phyloP scores from a whole-genome alignment of 2,329 filamentous ascomycete genomes.

The Thielaviopsis musarum region DNA sequence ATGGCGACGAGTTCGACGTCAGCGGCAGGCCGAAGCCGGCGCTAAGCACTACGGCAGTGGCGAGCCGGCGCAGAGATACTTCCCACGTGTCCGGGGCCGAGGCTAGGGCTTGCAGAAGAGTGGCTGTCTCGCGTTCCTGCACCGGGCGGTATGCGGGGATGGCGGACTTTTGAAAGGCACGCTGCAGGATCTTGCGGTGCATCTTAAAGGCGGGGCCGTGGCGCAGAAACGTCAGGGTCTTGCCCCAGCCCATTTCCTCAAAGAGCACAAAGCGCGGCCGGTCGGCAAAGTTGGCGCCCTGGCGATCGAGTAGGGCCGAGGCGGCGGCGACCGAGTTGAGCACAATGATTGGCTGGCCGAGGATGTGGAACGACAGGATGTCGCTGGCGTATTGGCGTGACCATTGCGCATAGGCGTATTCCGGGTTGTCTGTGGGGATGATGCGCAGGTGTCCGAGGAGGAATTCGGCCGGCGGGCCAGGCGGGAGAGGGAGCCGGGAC shows the following conservation, averaged over 20 bases:
- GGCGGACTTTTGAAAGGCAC: conserved; percentile 25
- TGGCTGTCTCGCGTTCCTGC: conserved; percentile 25
- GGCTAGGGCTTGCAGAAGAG: conserved; percentile 24
- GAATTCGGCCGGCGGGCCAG: conserved; percentile 21
- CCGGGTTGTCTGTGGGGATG: conserved; percentile 21
- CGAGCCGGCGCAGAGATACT: conserved; percentile 22
- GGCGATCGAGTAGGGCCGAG: conserved; percentile 27
- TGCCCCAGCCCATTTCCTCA: conserved; percentile 26
- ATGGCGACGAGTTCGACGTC: conserved; percentile 18
- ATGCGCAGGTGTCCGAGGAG: conserved; percentile 28
- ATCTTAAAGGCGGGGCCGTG: conserved; percentile 27
- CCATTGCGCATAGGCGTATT: conserved; percentile 19
- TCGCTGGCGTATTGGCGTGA: conserved; percentile 34
- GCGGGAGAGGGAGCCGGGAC: conserved; percentile 16
- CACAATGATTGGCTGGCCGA: conserved; percentile 25
- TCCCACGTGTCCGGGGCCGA: conserved; percentile 19
- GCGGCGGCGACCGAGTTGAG: conserved; percentile 26
- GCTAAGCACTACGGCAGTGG: conserved; percentile 24
- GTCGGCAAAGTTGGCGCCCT: conserved; percentile 26
- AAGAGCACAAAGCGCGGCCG: conserved; percentile 28
- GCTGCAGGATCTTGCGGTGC: conserved; percentile 27
- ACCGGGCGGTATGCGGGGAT: conserved; percentile 23
- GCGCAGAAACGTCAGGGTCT: conserved; percentile 24
- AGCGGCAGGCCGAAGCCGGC: conserved; percentile 24
- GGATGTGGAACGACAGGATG: conserved; percentile 26